Conservation (phyloP, 2,329 filamentous ascomycete species). For the Penicillium concentricum region DNA sequence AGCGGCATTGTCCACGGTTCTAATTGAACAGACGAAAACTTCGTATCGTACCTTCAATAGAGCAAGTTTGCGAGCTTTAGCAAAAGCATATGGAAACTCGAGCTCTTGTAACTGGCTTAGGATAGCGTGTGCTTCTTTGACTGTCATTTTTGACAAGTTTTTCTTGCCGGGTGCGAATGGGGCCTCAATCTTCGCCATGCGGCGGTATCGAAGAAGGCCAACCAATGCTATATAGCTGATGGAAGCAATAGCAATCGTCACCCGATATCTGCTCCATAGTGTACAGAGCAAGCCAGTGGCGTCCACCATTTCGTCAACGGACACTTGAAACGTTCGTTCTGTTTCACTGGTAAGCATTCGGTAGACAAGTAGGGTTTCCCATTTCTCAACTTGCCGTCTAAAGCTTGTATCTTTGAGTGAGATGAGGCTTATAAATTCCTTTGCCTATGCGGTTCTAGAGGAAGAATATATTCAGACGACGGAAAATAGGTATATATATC, state of each 20-base stretch:
- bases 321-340: background rate
- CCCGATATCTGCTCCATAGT: background rate
- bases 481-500: background rate
- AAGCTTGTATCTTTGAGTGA: too few species aligned
- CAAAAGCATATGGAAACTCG: conserved; percentile 33
- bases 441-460: too few species aligned
- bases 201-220: background rate
- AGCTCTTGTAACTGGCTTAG: conserved; percentile 30
- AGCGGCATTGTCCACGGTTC: background rate
- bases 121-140: conserved; percentile 30
- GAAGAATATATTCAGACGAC: background rate
- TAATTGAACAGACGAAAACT: background rate
- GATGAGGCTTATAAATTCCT: background rate
- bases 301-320: background rate
- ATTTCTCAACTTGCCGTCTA: background rate
- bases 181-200: background rate
- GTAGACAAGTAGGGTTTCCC: background rate
- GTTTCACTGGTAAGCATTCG: background rate
- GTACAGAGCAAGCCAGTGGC: background rate
- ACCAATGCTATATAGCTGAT: background rate
- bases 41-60: conserved; percentile 25
- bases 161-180: conserved; percentile 1
- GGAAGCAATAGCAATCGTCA: background rate
- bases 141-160: conserved; percentile 32
- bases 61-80: conserved; percentile 26